Evolutionary conservation across 768 basidiomycete species (phyloP), one percentile per base, ranked within the genome.

Genomic region (Boletales sp.): DNA sequence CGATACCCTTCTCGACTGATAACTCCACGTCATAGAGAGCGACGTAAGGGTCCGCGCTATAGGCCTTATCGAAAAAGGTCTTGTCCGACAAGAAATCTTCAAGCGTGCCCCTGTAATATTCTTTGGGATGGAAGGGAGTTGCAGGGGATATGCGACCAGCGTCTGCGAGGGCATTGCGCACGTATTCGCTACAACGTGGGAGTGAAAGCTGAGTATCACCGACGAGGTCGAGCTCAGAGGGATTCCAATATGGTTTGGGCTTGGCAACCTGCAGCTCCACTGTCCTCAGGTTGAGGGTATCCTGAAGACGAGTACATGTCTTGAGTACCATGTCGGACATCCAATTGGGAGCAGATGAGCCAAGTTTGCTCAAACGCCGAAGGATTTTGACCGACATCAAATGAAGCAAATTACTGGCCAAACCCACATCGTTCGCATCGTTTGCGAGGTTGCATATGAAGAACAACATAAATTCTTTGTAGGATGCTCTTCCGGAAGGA

Each of bases 391-490:
- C 3, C 13, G 46, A 39, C 36, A 39, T 40, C 13, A 47, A 21
- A 33, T 47, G 38, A n/a, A 39, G 25, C 25, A 28, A 28, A 28
- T 28, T 28, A 28, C 25, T 28, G 25, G 3, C 25, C 33, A n/a
- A 36, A 18, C 57, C 19, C 2, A 2, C 3, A 2, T 55, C 41
- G 2, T 61, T 46, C 6, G 62, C 64, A 3, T 58, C 17, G 9
- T 54, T 44, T 5, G 74, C 48, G 4, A 62, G 36, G 21, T 54
- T 41, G 3, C 69, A 56, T 34, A 72, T 51, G 48, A 78, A 61
- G 43, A 70, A 78, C 4, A 74, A 48, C 58, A 78, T 72, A 60
- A 81, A 81, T 11, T 40, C n/a, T 45, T 81, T 81, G 63, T 81
- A 81, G 1, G 58, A 60, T 9, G 44, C 32, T 11, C 49, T 5